Evolutionary conservation across 495 filamentous ascomycete genomes (phyloP).

Genomic region (Tuber umbilicatum): DNA sequence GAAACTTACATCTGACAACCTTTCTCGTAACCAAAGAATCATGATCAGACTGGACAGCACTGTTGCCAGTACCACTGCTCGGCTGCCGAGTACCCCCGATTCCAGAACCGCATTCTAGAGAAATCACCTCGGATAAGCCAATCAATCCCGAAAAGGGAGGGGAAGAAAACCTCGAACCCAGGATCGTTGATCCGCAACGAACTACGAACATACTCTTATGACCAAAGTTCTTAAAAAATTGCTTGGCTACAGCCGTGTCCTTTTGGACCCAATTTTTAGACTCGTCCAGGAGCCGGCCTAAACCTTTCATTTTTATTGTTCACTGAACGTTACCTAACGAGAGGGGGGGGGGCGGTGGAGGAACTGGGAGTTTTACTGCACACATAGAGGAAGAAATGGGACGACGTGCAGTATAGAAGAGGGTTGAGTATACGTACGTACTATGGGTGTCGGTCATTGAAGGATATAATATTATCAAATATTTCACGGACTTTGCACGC

Average conservation of each 20-base stretch:
- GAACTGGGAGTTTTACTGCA: not conserved
- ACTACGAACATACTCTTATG: not conserved
- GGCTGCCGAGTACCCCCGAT: not conserved
- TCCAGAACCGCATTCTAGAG: not conserved
- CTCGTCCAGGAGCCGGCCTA: not conserved
- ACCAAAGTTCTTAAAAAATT: not conserved
- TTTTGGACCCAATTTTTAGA: not conserved
- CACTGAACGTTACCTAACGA: not conserved
- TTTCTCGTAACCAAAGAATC: not conserved
- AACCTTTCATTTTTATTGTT: not conserved
- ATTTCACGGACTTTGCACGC: not conserved
- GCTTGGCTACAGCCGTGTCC: not conserved
- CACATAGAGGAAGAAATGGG: not conserved
- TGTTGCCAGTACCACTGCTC: not conserved
- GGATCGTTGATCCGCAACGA: not conserved
- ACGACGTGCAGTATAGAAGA: not conserved
- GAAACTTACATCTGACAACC: not conserved
- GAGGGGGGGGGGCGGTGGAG: not conserved
- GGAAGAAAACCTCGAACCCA: too few species aligned
- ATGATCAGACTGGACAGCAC: not conserved
- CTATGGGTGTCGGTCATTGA: not conserved
- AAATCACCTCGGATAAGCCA: not conserved
- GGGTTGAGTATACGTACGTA: not conserved
- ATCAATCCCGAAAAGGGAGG: not conserved
- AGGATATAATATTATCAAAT: not conserved